Percentiles rank a stretch among this genome's conserved stretches.
Evolutionary conservation across 78 protist species (phyloP).

Genomic region (Dictyostelium firmibasis): DNA sequence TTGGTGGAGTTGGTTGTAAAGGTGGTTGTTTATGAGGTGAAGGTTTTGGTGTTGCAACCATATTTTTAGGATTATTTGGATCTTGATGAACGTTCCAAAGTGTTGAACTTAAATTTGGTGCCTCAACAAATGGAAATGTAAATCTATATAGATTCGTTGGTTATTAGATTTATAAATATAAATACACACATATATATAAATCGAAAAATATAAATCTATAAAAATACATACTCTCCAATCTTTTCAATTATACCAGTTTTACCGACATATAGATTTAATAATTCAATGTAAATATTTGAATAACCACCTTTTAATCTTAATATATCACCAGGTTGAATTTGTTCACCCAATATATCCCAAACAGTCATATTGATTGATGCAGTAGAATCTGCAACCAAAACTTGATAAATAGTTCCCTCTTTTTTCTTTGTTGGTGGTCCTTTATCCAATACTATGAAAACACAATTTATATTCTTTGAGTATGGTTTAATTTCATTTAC

Average conservation of each 20-base stretch:
- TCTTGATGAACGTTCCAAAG: constrained; percentile 36
- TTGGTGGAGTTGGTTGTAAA: not conserved
- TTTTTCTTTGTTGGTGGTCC: constrained; percentile 40
- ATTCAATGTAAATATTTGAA: constrained; percentile 38
- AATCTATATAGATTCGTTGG: no score
- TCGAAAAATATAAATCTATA: not conserved
- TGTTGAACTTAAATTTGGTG: constrained; percentile 45
- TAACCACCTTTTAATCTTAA: constrained; percentile 68
- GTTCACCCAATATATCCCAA: constrained; percentile 56
- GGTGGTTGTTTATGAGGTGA: constrained; percentile 6
- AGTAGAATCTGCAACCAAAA: constrained; percentile 60
- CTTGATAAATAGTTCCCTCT: constrained; percentile 43
- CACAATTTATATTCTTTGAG: constrained; percentile 38
- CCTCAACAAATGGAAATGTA: constrained; percentile 43
- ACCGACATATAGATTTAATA: constrained; percentile 54
- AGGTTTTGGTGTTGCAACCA: constrained; percentile 22
- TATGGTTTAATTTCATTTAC: constrained; percentile 54
- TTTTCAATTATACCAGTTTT: constrained; percentile 65
- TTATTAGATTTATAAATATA: no score
- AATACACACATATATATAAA: no score
- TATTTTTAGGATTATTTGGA: constrained; percentile 6
- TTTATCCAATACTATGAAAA: constrained; percentile 63
- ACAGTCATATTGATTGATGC: constrained; percentile 72
- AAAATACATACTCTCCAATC: constrained; percentile 37
- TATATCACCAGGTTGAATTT: constrained; percentile 71